Conservation (phyloP, 257 asterid genomes). For the Nicotiana paniculata region DNA sequence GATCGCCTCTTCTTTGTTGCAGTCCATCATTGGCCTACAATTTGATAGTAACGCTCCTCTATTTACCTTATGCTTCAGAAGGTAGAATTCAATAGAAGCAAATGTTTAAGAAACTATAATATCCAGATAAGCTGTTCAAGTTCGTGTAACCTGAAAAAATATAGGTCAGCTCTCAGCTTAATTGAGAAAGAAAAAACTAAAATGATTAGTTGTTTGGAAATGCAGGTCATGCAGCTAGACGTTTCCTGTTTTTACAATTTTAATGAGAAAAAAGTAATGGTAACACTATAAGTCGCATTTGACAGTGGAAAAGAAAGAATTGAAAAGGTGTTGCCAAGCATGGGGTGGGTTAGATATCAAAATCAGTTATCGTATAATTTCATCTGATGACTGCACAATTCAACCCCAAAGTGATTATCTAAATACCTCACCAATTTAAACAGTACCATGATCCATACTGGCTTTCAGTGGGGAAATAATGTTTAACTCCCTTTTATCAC, state of each 20-base stretch:
- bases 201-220: not conserved
- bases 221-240: not conserved
- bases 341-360: not conserved
- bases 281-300: not conserved
- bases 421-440: not conserved
- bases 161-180: not conserved
- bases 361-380: not conserved
- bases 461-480: not conserved
- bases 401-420: not conserved
- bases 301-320: not conserved
- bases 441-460: not conserved
- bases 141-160: not conserved
- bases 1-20: slow-evolving; percentile 38
- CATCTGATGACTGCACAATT: not conserved
- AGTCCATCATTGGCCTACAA: slow-evolving; percentile 31
- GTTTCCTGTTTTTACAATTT: not conserved
- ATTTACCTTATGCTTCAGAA: not conserved
- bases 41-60: not conserved
- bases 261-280: not conserved
- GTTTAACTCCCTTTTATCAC: not conserved
- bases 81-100: slow-evolving; percentile 3
- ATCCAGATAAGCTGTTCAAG: not conserved
- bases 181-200: not conserved
- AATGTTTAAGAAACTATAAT: not conserved
- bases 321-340: not conserved